Percentiles rank a stretch among this genome's conserved stretches.
phyloP scores from a whole-genome alignment of 768 basidiomycete genomes.

The Boletellus sp. region DNA sequence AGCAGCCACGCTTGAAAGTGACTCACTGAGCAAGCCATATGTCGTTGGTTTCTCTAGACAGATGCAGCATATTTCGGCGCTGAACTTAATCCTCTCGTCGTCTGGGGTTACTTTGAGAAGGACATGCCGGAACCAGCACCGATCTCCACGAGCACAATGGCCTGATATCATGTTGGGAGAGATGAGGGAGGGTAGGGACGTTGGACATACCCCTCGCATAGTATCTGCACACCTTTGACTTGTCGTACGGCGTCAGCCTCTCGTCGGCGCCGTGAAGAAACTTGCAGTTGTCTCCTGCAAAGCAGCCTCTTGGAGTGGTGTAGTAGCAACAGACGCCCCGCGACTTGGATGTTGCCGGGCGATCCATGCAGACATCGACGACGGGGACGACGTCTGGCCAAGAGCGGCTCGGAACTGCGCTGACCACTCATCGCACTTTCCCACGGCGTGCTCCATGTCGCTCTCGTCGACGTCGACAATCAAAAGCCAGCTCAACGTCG shows the following conservation, averaged over 20 bases:
- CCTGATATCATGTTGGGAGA: conserved; percentile 38
- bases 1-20: neutral
- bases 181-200: neutral
- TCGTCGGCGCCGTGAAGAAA: conserved; percentile 62
- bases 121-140: conserved; percentile 74
- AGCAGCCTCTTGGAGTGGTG: conserved; percentile 61
- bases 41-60: conserved; percentile 70
- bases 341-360: conserved; percentile 66
- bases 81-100: conserved; percentile 26
- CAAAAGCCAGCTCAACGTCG: conserved; percentile 60
- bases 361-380: conserved; percentile 35
- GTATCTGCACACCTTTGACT: conserved; percentile 64
- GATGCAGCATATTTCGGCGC: conserved; percentile 60
- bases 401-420: neutral
- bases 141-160: conserved; percentile 63
- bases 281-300: conserved; percentile 65
- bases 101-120: conserved; percentile 19
- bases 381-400: conserved; percentile 4
- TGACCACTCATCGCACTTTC: conserved; percentile 8
- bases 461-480: conserved; percentile 71
- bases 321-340: conserved; percentile 73
- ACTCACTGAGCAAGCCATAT: conserved; percentile 65
- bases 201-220: conserved; percentile 50
- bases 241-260: conserved; percentile 64
- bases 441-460: conserved; percentile 48